These are phyloP conservation scores for Mycena rosella DNA, from an alignment of 768 basidiomycete species.

Conservation along the genomic window DNA sequence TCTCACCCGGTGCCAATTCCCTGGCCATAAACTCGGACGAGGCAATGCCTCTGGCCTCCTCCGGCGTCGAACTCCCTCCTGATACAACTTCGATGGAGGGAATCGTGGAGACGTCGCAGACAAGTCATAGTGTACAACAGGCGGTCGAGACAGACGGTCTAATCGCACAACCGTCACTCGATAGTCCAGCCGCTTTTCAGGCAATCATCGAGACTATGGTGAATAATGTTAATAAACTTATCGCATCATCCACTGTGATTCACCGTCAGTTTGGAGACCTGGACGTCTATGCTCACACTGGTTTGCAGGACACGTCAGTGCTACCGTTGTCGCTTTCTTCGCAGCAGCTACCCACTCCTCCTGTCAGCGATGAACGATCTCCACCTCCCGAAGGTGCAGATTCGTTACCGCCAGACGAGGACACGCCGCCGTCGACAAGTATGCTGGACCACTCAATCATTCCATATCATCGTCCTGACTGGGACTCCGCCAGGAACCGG, in stretches of 20 bases:
- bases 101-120: constrained; percentile 6
- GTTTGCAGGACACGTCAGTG: constrained; percentile 3
- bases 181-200: neutral
- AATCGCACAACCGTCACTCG: neutral
- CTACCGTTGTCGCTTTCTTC: neutral
- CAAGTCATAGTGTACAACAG: neutral
- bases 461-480: constrained; percentile 22
- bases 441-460: constrained; percentile 10
- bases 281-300: neutral
- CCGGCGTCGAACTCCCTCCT: neutral
- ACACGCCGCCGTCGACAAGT: constrained; percentile 15
- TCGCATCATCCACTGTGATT: constrained; percentile 10
- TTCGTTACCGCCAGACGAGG: constrained; percentile 1
- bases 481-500: constrained; percentile 17
- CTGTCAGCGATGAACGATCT: neutral
- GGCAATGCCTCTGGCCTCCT: neutral
- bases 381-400: neutral
- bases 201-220: constrained; percentile 20
- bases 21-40: neutral
- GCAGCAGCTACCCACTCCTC: neutral
- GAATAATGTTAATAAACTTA: constrained; percentile 15
- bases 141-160: neutral
- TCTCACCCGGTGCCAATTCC: neutral
- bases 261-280: neutral
- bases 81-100: neutral